Evolutionary conservation across 768 basidiomycete genomes (phyloP).

Genomic region (Rhizopogon vesiculosus): DNA sequence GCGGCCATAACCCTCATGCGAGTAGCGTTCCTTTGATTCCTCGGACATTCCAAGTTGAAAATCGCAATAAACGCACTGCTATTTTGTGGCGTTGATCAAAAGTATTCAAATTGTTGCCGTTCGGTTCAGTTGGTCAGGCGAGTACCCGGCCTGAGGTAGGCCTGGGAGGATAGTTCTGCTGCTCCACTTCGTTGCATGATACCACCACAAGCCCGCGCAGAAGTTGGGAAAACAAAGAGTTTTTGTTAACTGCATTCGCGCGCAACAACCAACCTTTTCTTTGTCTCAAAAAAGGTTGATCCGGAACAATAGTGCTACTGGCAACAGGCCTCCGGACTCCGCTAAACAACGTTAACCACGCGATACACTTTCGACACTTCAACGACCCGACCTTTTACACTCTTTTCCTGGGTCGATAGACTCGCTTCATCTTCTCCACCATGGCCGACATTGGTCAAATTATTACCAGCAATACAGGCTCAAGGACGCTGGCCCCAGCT

Average conservation of each 20-base stretch:
- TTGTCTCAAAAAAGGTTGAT: not conserved
- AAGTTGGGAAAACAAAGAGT: not conserved
- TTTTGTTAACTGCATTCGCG: not conserved
- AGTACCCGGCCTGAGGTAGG: too few species aligned
- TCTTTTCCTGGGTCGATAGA: constrained; percentile 15
- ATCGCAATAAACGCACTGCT: too few species aligned
- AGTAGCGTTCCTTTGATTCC: too few species aligned
- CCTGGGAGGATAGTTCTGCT: too few species aligned
- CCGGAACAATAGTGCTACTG: constrained; percentile 8
- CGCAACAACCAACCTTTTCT: not conserved
- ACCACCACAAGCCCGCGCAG: not conserved
- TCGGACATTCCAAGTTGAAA: too few species aligned
- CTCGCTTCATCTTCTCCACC: constrained; percentile 13
- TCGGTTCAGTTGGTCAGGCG: too few species aligned
- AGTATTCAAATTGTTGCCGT: too few species aligned
- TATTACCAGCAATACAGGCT: constrained; percentile 24
- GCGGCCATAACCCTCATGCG: too few species aligned
- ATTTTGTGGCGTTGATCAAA: too few species aligned
- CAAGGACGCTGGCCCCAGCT: constrained; percentile 71
- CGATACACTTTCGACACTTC: not conserved
- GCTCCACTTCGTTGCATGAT: not conserved
- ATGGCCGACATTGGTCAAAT: constrained; percentile 30
- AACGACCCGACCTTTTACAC: constrained; percentile 11
- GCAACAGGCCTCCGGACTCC: not conserved
- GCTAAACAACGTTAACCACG: not conserved